Base-by-base conservation (phyloP, 768 basidiomycete species). In the Lanmaoa rubissima region DNA sequence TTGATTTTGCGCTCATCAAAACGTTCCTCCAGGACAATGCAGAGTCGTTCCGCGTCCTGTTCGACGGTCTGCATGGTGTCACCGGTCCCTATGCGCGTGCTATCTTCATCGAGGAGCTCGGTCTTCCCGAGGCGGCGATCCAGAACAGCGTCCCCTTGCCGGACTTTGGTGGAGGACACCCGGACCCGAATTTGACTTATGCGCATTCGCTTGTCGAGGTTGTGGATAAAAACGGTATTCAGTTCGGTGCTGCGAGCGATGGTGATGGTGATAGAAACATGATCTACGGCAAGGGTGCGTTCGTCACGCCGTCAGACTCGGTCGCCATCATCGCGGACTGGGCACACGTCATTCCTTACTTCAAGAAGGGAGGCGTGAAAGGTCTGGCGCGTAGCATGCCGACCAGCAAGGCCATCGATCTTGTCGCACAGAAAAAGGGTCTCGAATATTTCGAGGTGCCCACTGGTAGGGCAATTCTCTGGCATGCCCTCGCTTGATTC, bases 321-420 rank as follows among this genome's bases (percentile, higher is more conserved):
- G 96, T 99, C 57, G 97, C 97, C 28, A 94, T 99, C 78, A 99
- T 99, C 67, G 97, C 97, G 34, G 88, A 98, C 74, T 98, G 93
- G 92, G 92, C 92, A 14, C 84, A 94, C 55, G 79, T 80, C 53
- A 94, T 95, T 62, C 94, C 94, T 12, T 95, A 95, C 78, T 96
- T 95, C 80, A 87, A 89, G 73, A 74, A 77, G 64, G 84, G 85
- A 35, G 96, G 96, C 44, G 82, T 98, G 61, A 98, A 98, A 76
- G 97, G 97, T 54, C 77, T 99, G 45, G 97, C 97, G 3, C 83
- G 97, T 64, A 91, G 88, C 66, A 99, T 99, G 97, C 97, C 97
- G 7, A 99, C 96, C 1, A 90, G 88, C 68, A 96, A 92, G 61
- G 96, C 97, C 40, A 94, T 99, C 69, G 97, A 98, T 74, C 82